Evolutionary conservation across 2,329 filamentous ascomycete genomes (phyloP), one percentile per base, ranked within the genome.

Genomic region (Penicillium sp.): DNA sequence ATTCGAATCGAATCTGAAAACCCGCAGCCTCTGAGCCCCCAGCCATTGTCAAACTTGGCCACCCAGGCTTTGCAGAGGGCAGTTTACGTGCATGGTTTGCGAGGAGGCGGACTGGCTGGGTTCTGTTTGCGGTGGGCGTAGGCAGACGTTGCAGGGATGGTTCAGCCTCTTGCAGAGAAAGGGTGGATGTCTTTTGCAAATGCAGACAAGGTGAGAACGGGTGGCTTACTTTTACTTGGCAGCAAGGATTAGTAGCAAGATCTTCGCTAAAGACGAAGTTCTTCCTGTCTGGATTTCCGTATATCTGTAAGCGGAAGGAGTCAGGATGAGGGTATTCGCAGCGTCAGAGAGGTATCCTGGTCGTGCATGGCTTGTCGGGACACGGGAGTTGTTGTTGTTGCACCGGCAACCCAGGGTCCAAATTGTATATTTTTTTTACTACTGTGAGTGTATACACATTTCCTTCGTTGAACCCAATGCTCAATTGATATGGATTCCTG

Each of bases 351-450:
- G 31, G 47, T 9, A 50, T 50, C 47, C 47, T 40, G 50, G 50
- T n/a, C 22, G 7, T 40, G 33, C 19, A 41, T 52, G 50, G 35
- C n/a, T 24, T 36, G 27, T 22, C 35, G 31, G 47, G 31, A 50
- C 11, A n/a, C 37, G 31, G 31, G 16, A 24, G 13, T 36, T 43
- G 62, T 62, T 51, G 13, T 36, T 43, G 62, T 62, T 51, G 55
- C 37, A 65, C 62, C 39, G 39, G 56, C 59, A 64, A 60, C 58
- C 58, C 55, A 40, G 60, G 53, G 58, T 63, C 55, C 51, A 56
- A 36, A 37, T 50, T 37, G 35, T 50, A 9, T 22, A 50, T 14
- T 35, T 2, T 35, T 2, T 50, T 4, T 22, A 50, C 24, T 35
- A 3, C 6, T 35, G 19, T 35, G 24, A 53, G 39, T 9, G 19